These are phyloP conservation scores for Saccharum officinarum DNA, from an alignment of 176 grass and related monocot genomes.

Conservation along the genomic window DNA sequence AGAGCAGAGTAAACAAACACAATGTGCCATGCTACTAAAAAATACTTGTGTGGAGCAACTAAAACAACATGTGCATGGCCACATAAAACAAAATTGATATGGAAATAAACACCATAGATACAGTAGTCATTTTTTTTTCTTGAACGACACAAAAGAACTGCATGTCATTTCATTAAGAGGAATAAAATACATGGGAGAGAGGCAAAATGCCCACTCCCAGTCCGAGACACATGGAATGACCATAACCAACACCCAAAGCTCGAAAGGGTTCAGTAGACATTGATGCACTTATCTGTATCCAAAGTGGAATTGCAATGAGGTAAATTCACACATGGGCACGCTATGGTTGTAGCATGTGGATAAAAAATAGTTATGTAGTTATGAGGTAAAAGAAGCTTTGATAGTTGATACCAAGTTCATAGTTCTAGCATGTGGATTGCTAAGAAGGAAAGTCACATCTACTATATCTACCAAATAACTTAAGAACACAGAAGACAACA, in stretches of 20 bases:
- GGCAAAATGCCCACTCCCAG: too few relatives aligned
- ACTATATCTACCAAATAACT: neutral
- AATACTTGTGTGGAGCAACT: neutral
- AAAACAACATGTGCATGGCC: neutral
- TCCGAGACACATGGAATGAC: too few relatives aligned
- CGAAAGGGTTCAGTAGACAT: neutral
- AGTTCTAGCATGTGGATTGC: neutral
- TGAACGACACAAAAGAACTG: too few relatives aligned
- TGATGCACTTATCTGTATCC: neutral
- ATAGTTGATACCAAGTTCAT: neutral
- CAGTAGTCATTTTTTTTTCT: neutral
- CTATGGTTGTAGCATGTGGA: neutral
- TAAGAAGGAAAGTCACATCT: neutral
- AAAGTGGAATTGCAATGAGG: neutral
- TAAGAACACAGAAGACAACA: slow-evolving; percentile 9
- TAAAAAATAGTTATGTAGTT: neutral
- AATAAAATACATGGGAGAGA: too few relatives aligned
- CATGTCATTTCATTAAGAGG: too few relatives aligned
- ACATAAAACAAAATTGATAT: neutral
- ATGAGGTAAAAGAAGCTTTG: neutral
- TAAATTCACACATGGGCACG: neutral
- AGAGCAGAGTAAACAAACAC: neutral
- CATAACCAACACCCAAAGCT: too few relatives aligned
- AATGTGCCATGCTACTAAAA: neutral
- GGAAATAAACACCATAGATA: neutral